phyloP scores from a whole-genome alignment of 192 early-diverging fungal species.

The Martensiomyces pterosporus region DNA sequence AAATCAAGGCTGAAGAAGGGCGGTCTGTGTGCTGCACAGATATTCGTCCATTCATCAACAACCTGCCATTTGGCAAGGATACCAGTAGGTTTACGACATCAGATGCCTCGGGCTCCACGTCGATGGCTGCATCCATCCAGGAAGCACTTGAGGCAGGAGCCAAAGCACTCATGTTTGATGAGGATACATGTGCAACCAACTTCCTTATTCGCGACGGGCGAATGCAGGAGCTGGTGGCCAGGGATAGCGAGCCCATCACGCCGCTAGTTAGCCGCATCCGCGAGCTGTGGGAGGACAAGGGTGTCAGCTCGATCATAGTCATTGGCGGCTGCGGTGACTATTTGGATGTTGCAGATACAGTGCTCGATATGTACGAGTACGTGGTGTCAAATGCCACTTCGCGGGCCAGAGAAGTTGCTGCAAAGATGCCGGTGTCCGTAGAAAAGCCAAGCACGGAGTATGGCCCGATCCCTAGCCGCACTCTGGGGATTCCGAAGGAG shows the following conservation, averaged over 20 bases:
- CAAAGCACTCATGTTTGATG: slow-evolving; percentile 50
- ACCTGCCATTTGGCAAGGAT: slow-evolving; percentile 49
- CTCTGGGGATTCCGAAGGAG: slow-evolving; percentile 11
- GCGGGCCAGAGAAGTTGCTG: slow-evolving; percentile 30
- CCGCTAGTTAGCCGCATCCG: slow-evolving; percentile 51
- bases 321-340: slow-evolving; percentile 59
- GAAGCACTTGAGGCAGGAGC: slow-evolving; percentile 50
- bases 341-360: slow-evolving; percentile 53
- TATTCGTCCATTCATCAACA: slow-evolving; percentile 54
- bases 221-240: slow-evolving; percentile 52
- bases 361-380: slow-evolving; percentile 52
- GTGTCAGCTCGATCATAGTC: slow-evolving; percentile 49
- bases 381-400: slow-evolving; percentile 35
- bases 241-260: slow-evolving; percentile 54
- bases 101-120: slow-evolving; percentile 55
- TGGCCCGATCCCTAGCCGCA: slow-evolving; percentile 12
- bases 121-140: slow-evolving; percentile 58
- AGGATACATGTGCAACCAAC: slow-evolving; percentile 61
- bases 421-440: slow-evolving; percentile 22
- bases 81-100: slow-evolving; percentile 43
- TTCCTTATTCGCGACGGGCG: slow-evolving; percentile 57
- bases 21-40: slow-evolving; percentile 40
- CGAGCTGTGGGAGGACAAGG: slow-evolving; percentile 34
- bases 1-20: slow-evolving; percentile 56
- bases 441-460: slow-evolving; percentile 11